phyloP scores from a whole-genome alignment of 768 basidiomycete species.

The Tulasnella sp. region DNA sequence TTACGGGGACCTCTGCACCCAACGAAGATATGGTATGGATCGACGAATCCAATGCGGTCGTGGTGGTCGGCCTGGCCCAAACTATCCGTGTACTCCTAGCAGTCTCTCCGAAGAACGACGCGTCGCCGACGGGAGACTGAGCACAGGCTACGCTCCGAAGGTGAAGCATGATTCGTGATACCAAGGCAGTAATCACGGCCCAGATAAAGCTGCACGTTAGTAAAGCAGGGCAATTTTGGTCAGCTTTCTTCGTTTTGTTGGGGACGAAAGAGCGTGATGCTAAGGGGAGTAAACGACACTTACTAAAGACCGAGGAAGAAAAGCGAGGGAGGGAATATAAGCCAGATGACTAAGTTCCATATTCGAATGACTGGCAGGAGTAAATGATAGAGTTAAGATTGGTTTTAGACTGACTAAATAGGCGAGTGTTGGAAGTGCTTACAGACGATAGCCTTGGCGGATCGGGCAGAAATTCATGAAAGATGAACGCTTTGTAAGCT shows the following conservation, averaged over 20 bases:
- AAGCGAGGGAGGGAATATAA: not conserved
- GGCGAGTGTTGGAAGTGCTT: not conserved
- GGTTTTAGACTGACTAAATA: too few species aligned
- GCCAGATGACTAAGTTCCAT: not conserved
- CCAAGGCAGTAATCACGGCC: not conserved
- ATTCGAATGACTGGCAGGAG: not conserved
- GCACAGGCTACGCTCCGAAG: not conserved
- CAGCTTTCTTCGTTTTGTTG: not conserved
- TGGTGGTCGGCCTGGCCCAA: not conserved
- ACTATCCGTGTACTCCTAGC: not conserved
- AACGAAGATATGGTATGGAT: not conserved
- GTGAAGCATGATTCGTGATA: slow-evolving; percentile 14
- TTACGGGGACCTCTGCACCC: not conserved
- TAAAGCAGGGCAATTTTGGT: not conserved
- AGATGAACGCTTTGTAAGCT: not conserved
- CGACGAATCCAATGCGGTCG: not conserved
- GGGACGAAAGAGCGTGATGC: not conserved
- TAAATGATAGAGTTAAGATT: not conserved
- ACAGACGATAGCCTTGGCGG: not conserved
- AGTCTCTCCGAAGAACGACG: not conserved
- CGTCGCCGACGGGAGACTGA: not conserved
- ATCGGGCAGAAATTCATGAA: not conserved
- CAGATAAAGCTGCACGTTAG: not conserved
- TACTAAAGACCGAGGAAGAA: not conserved
- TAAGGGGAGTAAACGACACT: not conserved